phyloP scores from a whole-genome alignment of 805 yeast genomes.

The Priceomyces fermenticarens region DNA sequence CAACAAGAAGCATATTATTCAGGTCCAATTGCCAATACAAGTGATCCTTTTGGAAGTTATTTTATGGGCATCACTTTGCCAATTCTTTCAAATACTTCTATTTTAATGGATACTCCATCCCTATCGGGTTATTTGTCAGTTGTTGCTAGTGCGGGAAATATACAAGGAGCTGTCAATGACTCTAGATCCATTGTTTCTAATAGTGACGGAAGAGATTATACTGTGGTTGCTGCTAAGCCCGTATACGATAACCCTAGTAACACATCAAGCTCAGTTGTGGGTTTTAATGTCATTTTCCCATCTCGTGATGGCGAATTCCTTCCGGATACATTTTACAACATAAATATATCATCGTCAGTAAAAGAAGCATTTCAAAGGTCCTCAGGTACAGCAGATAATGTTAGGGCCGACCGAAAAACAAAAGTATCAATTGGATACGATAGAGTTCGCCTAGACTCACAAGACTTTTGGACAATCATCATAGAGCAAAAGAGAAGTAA shows the following conservation, averaged over 20 bases:
- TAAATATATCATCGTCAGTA: constrained; percentile 25
- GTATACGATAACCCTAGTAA: constrained; percentile 17
- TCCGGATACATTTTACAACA: constrained; percentile 22
- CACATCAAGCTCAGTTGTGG: constrained; percentile 45
- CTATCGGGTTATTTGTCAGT: constrained; percentile 73
- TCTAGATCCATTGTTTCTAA: constrained; percentile 11
- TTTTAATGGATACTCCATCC: constrained; percentile 50
- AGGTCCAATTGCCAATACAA: constrained; percentile 59
- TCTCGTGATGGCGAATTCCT: constrained; percentile 8
- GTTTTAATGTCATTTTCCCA: constrained; percentile 35
- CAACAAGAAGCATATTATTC: constrained; percentile 35
- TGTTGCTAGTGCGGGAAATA: constrained; percentile 30
- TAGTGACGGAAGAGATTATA: constrained; percentile 17
- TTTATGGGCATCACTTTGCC: constrained; percentile 78
- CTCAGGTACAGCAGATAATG: constrained; percentile 28
- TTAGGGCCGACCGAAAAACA: constrained; percentile 18
- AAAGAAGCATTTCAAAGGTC: constrained; percentile 22
- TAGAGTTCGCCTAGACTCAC: constrained; percentile 25
- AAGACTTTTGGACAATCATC: constrained; percentile 64
- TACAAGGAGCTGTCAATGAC: constrained; percentile 27
- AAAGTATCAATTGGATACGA: constrained; percentile 35
- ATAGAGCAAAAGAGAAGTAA: constrained; percentile 60
- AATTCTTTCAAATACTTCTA: constrained; percentile 69
- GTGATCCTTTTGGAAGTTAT: constrained; percentile 32
- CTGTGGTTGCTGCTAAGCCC: constrained; percentile 31